Evolutionary conservation across 2,329 filamentous ascomycete genomes (phyloP).

Genomic region (Phymatotrichopsis omnivora): DNA sequence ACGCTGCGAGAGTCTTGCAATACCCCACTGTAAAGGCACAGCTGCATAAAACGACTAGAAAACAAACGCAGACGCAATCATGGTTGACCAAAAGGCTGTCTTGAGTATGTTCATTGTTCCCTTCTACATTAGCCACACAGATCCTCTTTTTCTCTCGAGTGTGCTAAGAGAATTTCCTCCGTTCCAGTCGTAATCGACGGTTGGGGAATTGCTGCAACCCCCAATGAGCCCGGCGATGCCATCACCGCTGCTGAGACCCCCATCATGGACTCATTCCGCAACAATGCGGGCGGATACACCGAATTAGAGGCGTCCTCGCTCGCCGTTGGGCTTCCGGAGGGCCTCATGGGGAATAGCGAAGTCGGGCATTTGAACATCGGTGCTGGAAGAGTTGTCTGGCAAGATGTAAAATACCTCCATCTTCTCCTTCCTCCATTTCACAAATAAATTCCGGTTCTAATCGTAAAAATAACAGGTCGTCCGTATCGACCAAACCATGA

Average conservation of each 20-base stretch:
- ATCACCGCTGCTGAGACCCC: conserved; percentile 90
- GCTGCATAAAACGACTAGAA: too few relatives aligned
- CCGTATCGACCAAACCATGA: conserved; percentile 86
- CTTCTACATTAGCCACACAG: not conserved
- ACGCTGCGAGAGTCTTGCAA: too few relatives aligned
- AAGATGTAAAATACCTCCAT: conserved; percentile 37
- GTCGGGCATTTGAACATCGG: conserved; percentile 98
- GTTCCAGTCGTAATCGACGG: conserved; percentile 93
- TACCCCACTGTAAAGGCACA: too few relatives aligned
- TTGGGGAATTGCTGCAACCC: conserved; percentile 73
- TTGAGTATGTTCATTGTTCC: conserved; percentile 47
- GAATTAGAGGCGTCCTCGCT: conserved; percentile 93
- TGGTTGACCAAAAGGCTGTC: conserved; percentile 59
- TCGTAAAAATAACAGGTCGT: conserved; percentile 58
- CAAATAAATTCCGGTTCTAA: too few relatives aligned
- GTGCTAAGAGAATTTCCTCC: conserved; percentile 34
- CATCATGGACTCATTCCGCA: conserved; percentile 84
- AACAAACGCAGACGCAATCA: too few relatives aligned
- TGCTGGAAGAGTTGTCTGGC: conserved; percentile 94
- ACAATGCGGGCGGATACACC: conserved; percentile 72
- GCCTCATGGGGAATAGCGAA: conserved; percentile 97
- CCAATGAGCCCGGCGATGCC: conserved; percentile 80
- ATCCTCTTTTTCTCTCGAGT: not conserved
- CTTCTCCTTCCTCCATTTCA: not conserved
- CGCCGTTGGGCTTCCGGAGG: conserved; percentile 89